These are phyloP conservation scores for Tilletia caries DNA, from an alignment of 1,284 basidiomycete genomes.

Conservation along the genomic window DNA sequence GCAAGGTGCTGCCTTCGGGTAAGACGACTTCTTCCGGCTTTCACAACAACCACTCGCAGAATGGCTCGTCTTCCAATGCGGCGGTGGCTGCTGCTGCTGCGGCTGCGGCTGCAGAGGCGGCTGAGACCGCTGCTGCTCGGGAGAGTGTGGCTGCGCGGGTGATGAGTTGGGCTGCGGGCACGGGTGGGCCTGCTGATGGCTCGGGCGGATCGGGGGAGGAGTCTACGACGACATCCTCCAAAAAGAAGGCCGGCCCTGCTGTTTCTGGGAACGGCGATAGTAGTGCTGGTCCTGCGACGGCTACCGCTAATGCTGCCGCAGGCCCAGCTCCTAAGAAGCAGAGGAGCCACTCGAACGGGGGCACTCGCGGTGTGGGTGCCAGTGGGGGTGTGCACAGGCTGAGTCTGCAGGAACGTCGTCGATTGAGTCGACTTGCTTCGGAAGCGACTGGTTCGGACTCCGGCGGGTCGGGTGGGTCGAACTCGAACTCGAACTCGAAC, in stretches of 20 bases:
- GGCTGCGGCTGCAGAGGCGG: neutral
- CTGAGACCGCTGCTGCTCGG: neutral
- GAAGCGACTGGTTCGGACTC: conserved; percentile 8
- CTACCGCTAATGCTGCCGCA: neutral
- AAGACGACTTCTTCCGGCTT: no score
- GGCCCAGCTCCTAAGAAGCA: no score
- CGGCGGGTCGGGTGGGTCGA: conserved; percentile 1
- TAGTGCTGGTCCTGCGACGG: neutral
- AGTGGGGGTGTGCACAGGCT: neutral
- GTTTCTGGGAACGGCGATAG: conserved; percentile 9
- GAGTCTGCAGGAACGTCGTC: conserved; percentile 17
- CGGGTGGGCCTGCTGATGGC: conserved; percentile 14
- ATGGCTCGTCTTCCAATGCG: no score
- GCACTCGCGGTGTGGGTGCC: no score
- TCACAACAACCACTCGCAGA: neutral
- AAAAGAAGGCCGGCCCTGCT: neutral
- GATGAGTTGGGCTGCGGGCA: conserved; percentile 7
- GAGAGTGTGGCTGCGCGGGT: conserved; percentile 7
- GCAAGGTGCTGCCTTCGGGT: no score
- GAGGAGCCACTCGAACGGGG: no score
- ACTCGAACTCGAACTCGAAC: neutral
- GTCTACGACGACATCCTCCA: neutral
- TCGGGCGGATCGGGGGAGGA: neutral
- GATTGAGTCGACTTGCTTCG: conserved; percentile 7
- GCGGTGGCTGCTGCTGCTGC: no score